These are phyloP conservation scores for Ceratocystis harringtonii DNA, from an alignment of 2,329 filamentous ascomycete species.

Conservation along the genomic window DNA sequence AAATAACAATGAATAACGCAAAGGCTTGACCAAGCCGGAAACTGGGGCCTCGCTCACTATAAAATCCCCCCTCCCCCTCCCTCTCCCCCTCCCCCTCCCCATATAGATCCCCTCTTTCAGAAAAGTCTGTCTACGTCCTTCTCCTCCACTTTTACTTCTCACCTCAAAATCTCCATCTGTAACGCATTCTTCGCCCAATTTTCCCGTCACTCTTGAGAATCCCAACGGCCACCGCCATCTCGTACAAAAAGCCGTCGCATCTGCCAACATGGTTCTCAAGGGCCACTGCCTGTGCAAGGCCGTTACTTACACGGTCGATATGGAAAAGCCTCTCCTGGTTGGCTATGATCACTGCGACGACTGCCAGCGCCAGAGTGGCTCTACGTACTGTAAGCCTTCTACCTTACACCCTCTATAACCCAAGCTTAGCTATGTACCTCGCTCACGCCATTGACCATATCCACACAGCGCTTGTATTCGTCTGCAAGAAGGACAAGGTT, in stretches of 20 bases:
- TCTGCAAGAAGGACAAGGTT: slow-evolving; percentile 52
- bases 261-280: slow-evolving; percentile 42
- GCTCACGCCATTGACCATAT: neutral
- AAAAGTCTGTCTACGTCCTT: neutral
- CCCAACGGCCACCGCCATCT: neutral
- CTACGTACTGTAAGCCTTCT: slow-evolving; percentile 45
- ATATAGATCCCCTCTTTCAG: neutral
- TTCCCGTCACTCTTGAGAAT: neutral
- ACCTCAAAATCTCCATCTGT: neutral
- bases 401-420: neutral
- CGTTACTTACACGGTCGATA: slow-evolving; percentile 50
- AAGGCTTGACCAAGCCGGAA: neutral
- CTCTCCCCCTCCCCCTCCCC: neutral
- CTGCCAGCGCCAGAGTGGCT: slow-evolving; percentile 55
- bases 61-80: slow-evolving; percentile 4
- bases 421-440: neutral
- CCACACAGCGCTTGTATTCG: slow-evolving; percentile 43
- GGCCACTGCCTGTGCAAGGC: slow-evolving; percentile 59
- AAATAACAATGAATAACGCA: neutral
- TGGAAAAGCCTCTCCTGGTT: slow-evolving; percentile 37
- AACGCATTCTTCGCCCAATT: neutral
- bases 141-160: neutral
- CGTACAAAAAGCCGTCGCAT: neutral
- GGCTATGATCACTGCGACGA: slow-evolving; percentile 61
- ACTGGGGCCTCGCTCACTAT: slow-evolving; percentile 9